Evolutionary conservation across 2,329 filamentous ascomycete genomes (phyloP).

Genomic region (Verticillium zaregamsianum): DNA sequence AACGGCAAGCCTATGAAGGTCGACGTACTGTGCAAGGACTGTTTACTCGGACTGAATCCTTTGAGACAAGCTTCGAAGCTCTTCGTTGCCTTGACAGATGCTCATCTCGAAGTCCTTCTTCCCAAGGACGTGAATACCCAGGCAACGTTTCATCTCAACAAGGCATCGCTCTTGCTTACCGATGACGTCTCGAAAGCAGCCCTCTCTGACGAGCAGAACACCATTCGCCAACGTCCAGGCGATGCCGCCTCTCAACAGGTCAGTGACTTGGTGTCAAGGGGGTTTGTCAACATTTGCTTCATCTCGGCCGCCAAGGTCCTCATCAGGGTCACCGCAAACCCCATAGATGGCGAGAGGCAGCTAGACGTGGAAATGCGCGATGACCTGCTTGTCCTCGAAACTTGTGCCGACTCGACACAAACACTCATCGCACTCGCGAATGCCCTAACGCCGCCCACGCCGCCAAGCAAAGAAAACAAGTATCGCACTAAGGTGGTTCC

Average conservation of each 20-base stretch:
- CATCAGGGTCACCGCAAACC: constrained; percentile 55
- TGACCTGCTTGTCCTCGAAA: constrained; percentile 84
- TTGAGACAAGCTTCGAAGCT: constrained; percentile 71
- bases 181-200: constrained; percentile 57
- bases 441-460: constrained; percentile 76
- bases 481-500: constrained; percentile 86
- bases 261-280: constrained; percentile 56
- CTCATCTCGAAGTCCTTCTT: constrained; percentile 64
- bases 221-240: neutral
- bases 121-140: constrained; percentile 62
- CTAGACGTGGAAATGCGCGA: constrained; percentile 80
- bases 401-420: constrained; percentile 94
- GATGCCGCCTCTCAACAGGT: constrained; percentile 45
- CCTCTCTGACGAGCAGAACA: constrained; percentile 1
- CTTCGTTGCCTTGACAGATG: constrained; percentile 73
- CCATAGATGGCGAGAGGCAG: constrained; percentile 56
- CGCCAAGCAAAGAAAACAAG: constrained; percentile 76
- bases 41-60: constrained; percentile 80
- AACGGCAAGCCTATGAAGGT: constrained; percentile 57
- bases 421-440: constrained; percentile 78
- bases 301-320: constrained; percentile 75
- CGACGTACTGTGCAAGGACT: constrained; percentile 75
- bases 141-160: constrained; percentile 65
- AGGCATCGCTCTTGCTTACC: constrained; percentile 77
- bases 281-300: constrained; percentile 82